Percentiles rank a stretch among this genome's conserved stretches.
phyloP scores from a whole-genome alignment of 2,329 filamentous ascomycete species.

The Leptodontidium sp. region DNA sequence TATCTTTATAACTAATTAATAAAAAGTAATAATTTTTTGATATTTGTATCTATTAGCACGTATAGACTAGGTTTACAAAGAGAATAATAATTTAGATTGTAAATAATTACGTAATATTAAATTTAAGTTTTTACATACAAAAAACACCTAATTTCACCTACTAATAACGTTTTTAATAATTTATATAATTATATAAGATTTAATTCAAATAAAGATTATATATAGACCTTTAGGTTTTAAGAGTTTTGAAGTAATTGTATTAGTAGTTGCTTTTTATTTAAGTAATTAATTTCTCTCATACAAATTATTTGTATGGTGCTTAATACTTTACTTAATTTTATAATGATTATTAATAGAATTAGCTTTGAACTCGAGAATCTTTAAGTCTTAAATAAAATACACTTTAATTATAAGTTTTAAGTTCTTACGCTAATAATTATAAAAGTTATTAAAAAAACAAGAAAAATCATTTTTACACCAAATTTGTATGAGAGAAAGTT shows the following conservation, averaged over 20 bases:
- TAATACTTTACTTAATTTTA: background rate
- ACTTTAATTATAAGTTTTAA: background rate
- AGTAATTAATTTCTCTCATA: too few relatives aligned
- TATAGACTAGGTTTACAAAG: too few relatives aligned
- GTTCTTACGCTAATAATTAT: constrained; percentile 1
- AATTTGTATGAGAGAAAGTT: too few relatives aligned
- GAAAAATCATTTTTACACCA: too few relatives aligned
- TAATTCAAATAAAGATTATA: background rate
- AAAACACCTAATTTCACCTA: background rate
- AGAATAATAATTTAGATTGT: too few relatives aligned
- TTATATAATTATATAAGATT: constrained; percentile 2
- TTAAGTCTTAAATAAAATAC: background rate
- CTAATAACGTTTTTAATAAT: background rate
- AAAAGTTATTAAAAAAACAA: too few relatives aligned
- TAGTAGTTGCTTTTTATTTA: too few relatives aligned
- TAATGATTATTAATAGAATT: constrained; percentile 1
- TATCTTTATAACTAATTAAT: too few relatives aligned
- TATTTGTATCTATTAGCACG: too few relatives aligned
- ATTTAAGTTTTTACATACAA: too few relatives aligned
- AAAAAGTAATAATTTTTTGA: too few relatives aligned
- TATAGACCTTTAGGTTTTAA: background rate
- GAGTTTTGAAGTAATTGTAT: background rate
- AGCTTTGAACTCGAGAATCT: background rate
- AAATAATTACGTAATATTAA: too few relatives aligned
- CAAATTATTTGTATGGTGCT: background rate